Evolutionary conservation across 768 basidiomycete species (phyloP), one percentile per base, ranked within the genome.

Genomic region (Russula olivacea): DNA sequence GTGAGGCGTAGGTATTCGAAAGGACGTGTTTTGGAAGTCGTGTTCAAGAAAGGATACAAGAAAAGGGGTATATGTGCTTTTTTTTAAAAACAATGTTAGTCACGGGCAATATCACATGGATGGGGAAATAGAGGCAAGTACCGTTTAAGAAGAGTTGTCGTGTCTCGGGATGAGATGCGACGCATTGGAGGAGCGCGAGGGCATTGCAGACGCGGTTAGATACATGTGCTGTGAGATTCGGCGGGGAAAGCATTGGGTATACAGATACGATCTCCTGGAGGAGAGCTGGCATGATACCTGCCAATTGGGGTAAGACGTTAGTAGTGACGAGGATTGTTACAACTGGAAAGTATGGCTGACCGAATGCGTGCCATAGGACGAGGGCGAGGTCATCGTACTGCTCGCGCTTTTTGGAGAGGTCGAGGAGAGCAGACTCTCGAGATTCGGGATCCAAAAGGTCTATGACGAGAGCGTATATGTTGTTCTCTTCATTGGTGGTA

Each of bases 1-100:
- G 97, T 99, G 60, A 99, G 84, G n/a, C 97, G 88, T 58, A 99
- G 85, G 75, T 99, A 99, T 79, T 99, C 97, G 72, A 99, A 99
- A 2, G 96, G 96, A n/a, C 96, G 86, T 14, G 96, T 98, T 81
- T 99, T 99, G 60, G 91, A 93, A 14, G 94, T 99, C 7, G 96
- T 99, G 75, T 99, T 99, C 69, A 99, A 80, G 78, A 99, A 99
- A 21, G 96, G 96, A 76, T 99, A 99, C 69, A 99, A 81, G 74
- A 83, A 83, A 64, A 99, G 84, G 45, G 96, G 96, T 72, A 99
- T 94, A 75, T 98, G 97, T 30, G 96, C 96, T 93, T n/a, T 17
- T 19, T 56, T 45, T 32, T 12, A n/a, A n/a, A n/a, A 43, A 49
- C 2, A 51, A 28, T 10, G 19, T 57, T 14, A 48, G 38, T 57